Percentiles rank a stretch among this genome's conserved stretches.
These are phyloP conservation scores for Huntiella decipiens DNA, from an alignment of 2,329 filamentous ascomycete genomes.

Conservation along the genomic window DNA sequence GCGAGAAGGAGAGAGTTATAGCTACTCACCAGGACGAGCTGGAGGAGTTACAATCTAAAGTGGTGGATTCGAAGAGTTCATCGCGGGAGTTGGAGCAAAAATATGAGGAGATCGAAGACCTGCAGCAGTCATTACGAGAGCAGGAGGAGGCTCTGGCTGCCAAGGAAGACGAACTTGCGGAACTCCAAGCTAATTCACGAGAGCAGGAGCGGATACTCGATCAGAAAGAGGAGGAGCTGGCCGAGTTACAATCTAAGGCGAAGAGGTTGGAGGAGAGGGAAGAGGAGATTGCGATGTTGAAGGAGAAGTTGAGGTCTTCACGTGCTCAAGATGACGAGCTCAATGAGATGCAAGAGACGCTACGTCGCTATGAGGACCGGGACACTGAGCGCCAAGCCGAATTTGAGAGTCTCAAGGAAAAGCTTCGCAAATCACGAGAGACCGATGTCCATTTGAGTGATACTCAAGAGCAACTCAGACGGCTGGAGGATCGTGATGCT, in stretches of 20 bases:
- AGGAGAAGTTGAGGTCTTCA: constrained; percentile 3
- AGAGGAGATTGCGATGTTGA: constrained; percentile 5
- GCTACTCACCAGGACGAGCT: constrained; percentile 59
- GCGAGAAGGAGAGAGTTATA: constrained; percentile 55
- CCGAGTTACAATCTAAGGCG: constrained; percentile 6
- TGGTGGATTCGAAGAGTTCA: constrained; percentile 25
- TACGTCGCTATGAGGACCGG: constrained; percentile 3
- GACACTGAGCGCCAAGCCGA: constrained; percentile 7
- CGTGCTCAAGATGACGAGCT: constrained; percentile 1
- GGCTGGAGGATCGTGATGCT: constrained; percentile 3
- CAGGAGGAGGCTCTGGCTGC: constrained; percentile 5
- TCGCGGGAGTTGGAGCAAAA: constrained; percentile 35
- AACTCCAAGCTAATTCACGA: constrained; percentile 21
- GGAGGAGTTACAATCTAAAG: constrained; percentile 41
- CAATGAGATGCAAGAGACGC: constrained; percentile 2
- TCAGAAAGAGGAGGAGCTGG: constrained; percentile 5
- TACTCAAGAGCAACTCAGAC: constrained; percentile 7
- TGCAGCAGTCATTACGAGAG: constrained; percentile 5
- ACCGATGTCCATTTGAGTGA: not conserved
- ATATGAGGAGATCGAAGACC: constrained; percentile 24
- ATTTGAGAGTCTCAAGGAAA: constrained; percentile 8
- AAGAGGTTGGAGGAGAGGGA: constrained; percentile 6
- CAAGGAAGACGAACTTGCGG: constrained; percentile 6
- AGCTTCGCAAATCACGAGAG: constrained; percentile 1
- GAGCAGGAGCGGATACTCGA: constrained; percentile 6